Percentiles rank a stretch among this genome's conserved stretches.
Conservation (phyloP, 164 flowering plant genomes). For the Santalum album region DNA sequence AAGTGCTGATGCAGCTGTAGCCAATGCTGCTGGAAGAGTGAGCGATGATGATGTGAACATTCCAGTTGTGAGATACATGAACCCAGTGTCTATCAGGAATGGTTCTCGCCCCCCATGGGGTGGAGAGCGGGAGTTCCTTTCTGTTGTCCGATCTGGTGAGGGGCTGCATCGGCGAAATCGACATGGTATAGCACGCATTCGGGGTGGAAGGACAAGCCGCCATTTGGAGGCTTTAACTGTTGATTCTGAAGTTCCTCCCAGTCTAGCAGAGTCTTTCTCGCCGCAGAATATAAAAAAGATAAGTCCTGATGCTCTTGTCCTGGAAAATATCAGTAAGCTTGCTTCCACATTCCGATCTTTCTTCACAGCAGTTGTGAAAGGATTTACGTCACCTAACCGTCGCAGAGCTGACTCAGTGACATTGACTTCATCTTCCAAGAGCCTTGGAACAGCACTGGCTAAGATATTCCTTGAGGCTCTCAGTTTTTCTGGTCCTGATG, state of each 20-base stretch:
- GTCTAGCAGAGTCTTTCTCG: constrained; percentile 30
- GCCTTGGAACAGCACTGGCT: constrained; percentile 65
- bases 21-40: constrained; percentile 53
- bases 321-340: constrained; percentile 63
- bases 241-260: constrained; percentile 52
- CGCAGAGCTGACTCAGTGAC: constrained; percentile 76
- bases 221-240: constrained; percentile 56
- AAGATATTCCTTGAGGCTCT: constrained; percentile 67
- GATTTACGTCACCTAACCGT: constrained; percentile 66
- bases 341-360: constrained; percentile 53
- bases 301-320: constrained; percentile 53
- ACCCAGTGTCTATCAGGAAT: constrained; percentile 54
- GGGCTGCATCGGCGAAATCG: constrained; percentile 64
- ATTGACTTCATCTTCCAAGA: constrained; percentile 60
- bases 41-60: constrained; percentile 62
- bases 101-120: constrained; percentile 51
- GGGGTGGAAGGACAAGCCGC: constrained; percentile 65
- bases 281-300: constrained; percentile 53
- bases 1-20: constrained; percentile 30
- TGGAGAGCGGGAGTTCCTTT: constrained; percentile 56
- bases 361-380: constrained; percentile 64
- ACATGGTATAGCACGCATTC: constrained; percentile 57
- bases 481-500: constrained; percentile 53
- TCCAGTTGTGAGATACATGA: constrained; percentile 52
- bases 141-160: constrained; percentile 63